These are phyloP conservation scores for Pleurotus sapidus DNA, from an alignment of 768 basidiomycete species.

Conservation along the genomic window DNA sequence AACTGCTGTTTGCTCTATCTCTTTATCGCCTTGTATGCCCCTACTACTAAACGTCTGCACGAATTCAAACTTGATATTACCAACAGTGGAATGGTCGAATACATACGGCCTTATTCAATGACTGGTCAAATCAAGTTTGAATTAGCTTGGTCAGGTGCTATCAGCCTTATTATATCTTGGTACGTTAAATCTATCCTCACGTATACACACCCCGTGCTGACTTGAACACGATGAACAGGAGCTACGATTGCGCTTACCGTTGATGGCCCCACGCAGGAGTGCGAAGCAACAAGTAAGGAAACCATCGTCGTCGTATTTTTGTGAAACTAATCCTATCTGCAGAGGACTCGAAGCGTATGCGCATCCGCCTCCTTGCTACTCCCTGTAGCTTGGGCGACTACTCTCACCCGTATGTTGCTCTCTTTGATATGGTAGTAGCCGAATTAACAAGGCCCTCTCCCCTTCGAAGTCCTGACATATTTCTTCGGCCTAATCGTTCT, in stretches of 20 bases:
- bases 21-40: conserved; percentile 32
- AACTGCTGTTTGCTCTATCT: conserved; percentile 38
- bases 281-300: not conserved
- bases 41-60: not conserved
- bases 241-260: conserved; percentile 46
- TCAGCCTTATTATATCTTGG: conserved; percentile 50
- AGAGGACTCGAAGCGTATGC: conserved; percentile 42
- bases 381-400: conserved; percentile 45
- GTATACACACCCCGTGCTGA: not conserved
- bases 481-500: conserved; percentile 51
- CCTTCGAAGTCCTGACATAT: conserved; percentile 44
- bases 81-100: conserved; percentile 17
- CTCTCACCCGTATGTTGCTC: conserved; percentile 39
- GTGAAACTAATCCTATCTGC: conserved; percentile 9
- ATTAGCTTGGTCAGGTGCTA: conserved; percentile 50
- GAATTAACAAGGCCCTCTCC: conserved; percentile 6
- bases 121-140: conserved; percentile 48
- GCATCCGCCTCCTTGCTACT: conserved; percentile 46
- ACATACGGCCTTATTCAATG: conserved; percentile 32
- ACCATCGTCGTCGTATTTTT: not conserved
- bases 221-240: conserved; percentile 27
- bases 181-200: conserved; percentile 20
- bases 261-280: conserved; percentile 38
- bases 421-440: not conserved
- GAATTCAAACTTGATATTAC: not conserved